Evolutionary conservation across 1,284 basidiomycete species (phyloP).

Genomic region (Neotropicomus parvogracilis): DNA sequence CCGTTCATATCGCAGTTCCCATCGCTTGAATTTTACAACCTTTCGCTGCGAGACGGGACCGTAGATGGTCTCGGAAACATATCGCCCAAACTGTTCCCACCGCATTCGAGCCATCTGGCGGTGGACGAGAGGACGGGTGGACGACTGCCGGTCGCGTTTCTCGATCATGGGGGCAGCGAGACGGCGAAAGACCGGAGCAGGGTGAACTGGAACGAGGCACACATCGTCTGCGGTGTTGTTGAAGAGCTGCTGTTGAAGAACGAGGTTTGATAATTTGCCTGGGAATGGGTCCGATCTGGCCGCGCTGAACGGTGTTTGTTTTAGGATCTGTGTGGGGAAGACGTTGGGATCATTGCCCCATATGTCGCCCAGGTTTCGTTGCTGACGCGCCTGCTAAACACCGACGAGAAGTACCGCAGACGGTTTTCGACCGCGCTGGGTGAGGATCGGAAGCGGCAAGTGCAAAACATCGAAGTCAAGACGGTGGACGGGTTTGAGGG

Average conservation of each 20-base stretch:
- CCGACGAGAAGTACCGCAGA: slow-evolving; percentile 45
- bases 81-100: slow-evolving; percentile 51
- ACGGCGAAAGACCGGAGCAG: slow-evolving; percentile 62
- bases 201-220: slow-evolving; percentile 72
- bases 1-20: slow-evolving; percentile 86
- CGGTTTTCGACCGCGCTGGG: slow-evolving; percentile 63
- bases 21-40: slow-evolving; percentile 78
- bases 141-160: slow-evolving; percentile 65
- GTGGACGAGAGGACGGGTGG: slow-evolving; percentile 32
- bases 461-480: slow-evolving; percentile 72
- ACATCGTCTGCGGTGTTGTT: slow-evolving; percentile 73
- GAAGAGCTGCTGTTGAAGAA: slow-evolving; percentile 76
- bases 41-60: slow-evolving; percentile 69
- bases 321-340: slow-evolving; percentile 60
- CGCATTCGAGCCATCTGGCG: slow-evolving; percentile 52
- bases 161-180: slow-evolving; percentile 74
- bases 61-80: slow-evolving; percentile 56
- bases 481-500: slow-evolving; percentile 95
- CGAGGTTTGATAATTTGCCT: slow-evolving; percentile 50
- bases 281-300: neutral
- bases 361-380: slow-evolving; percentile 80
- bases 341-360: slow-evolving; percentile 87
- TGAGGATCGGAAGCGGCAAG: slow-evolving; percentile 57
- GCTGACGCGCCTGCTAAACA: slow-evolving; percentile 59
- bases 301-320: slow-evolving; percentile 17